Evolutionary conservation across 495 filamentous ascomycete species (phyloP), one percentile per base, ranked within the genome.

Genomic region (Tuber calosporum): DNA sequence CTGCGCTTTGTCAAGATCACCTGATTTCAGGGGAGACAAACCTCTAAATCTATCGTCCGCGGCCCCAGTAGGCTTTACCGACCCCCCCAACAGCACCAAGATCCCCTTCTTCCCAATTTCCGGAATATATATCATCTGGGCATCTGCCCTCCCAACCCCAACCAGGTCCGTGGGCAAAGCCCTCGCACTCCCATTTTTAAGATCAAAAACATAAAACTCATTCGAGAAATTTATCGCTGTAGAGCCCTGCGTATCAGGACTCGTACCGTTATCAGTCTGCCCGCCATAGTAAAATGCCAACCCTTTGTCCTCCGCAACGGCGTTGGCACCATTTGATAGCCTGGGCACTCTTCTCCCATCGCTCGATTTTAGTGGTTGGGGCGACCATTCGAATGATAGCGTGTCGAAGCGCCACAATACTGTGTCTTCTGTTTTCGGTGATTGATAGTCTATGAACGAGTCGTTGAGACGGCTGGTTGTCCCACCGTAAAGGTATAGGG

Each of bases 261-360:
- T 68, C 26, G 76, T 70, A 20, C 76, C 76, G 17, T 62, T 69
- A 48, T 78, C 75, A 45, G 67, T 4, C 68, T 73, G 48, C 30
- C 76, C 76, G 26, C 77, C 77, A 30, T 58, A 78, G 42, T 66
- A 78, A 69, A 78, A 78, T 19, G 67, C 76, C 17, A 78, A 48
- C 34, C 76, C 76, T 20, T 30, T 75, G 20, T 78, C 75, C 34
- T 42, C 70, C 30, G 68, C 74, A 39, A 77, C 76, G 26, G 76
- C 67, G 30, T 1, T 58, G 4, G 76, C 76, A 40, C 76, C 76
- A 34, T 75, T 70, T 20, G 76, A 39, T 45, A 75, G 70, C 42
- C 75, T 77, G 20, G 73, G 67, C n/a, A 73, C 20, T 1, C 15
- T 22, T 38, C 72, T 69, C 17, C 66, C 43, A 15, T 68, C 36